phyloP scores from a whole-genome alignment of 2,329 filamentous ascomycete genomes.

The Pseudogymnoascus verrucosus region DNA sequence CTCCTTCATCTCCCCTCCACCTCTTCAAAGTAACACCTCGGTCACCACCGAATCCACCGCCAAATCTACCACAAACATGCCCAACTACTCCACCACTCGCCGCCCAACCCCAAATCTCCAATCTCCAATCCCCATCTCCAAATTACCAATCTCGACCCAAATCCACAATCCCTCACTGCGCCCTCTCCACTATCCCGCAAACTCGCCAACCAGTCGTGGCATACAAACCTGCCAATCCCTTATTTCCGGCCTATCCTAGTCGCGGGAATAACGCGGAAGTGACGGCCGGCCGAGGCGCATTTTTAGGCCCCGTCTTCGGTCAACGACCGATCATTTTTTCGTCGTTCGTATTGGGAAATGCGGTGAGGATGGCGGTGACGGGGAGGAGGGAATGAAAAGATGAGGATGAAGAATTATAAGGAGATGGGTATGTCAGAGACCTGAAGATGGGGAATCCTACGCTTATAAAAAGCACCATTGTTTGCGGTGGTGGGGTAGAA shows the following conservation, averaged over 20 bases:
- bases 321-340: neutral
- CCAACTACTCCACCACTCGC: neutral
- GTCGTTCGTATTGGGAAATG: neutral
- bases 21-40: neutral
- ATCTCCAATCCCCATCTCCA: neutral
- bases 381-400: neutral
- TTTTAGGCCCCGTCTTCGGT: neutral
- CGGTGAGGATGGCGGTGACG: neutral
- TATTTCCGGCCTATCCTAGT: neutral
- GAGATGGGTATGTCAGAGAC: neutral
- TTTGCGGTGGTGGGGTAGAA: neutral
- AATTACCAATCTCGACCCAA: neutral
- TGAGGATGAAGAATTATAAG: neutral
- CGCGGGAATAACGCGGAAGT: slow-evolving; percentile 1
- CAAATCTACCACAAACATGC: neutral
- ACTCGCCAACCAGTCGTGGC: neutral
- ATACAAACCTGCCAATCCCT: neutral
- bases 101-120: neutral
- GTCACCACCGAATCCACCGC: neutral
- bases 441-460: neutral
- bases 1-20: neutral
- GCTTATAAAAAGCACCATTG: neutral
- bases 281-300: slow-evolving; percentile 3
- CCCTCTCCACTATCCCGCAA: neutral
- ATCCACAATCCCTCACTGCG: neutral